A percentile compares a stretch with the other conserved stretches of the same genome.
Conservation (phyloP, 352 stramenopile species). For the Phytophthora pinifolia region DNA sequence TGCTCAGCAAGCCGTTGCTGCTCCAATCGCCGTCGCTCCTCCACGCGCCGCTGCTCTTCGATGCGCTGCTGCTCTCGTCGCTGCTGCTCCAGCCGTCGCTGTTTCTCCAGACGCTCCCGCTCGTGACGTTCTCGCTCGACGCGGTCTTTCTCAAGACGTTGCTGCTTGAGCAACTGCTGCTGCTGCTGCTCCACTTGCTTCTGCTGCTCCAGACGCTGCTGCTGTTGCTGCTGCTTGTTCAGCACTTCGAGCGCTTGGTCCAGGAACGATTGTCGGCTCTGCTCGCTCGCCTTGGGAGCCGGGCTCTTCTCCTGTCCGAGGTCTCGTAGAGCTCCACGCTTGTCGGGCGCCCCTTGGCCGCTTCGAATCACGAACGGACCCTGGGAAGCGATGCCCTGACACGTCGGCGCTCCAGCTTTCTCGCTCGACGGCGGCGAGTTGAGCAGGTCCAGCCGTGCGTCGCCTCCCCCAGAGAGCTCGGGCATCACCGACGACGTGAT, state of each 20-base stretch:
- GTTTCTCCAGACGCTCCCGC: conserved; percentile 1
- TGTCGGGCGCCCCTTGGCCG: conserved; percentile 10
- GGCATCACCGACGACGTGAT: conserved; percentile 38
- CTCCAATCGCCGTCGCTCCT: conserved; percentile 26
- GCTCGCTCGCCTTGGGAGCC: conserved; percentile 1
- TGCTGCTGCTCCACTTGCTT: conserved; percentile 29
- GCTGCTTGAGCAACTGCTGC: conserved; percentile 28
- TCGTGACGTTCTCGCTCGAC: conserved; percentile 20
- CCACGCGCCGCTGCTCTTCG: conserved; percentile 16
- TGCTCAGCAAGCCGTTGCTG: conserved; percentile 31
- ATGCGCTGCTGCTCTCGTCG: conserved; percentile 32
- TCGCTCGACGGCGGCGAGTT: conserved; percentile 18
- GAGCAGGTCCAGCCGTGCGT: conserved; percentile 21
- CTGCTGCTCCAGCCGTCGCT: conserved; percentile 1
- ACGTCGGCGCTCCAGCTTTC: conserved; percentile 6
- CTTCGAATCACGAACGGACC: conserved; percentile 20
- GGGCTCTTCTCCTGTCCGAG: conserved; percentile 6
- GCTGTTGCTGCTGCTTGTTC: conserved; percentile 42
- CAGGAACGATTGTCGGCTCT: conserved; percentile 38
- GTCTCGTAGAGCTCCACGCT: conserved; percentile 6
- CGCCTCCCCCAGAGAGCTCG: conserved; percentile 22
- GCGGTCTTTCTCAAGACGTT: conserved; percentile 10
- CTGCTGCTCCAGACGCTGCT: conserved; percentile 16
- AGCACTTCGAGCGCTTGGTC: conserved; percentile 48
- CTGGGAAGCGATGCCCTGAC: conserved; percentile 5